Percentiles rank a stretch among this genome's conserved stretches.
These are phyloP conservation scores for Phylloporus arenicola DNA, from an alignment of 768 basidiomycete species.

Conservation along the genomic window DNA sequence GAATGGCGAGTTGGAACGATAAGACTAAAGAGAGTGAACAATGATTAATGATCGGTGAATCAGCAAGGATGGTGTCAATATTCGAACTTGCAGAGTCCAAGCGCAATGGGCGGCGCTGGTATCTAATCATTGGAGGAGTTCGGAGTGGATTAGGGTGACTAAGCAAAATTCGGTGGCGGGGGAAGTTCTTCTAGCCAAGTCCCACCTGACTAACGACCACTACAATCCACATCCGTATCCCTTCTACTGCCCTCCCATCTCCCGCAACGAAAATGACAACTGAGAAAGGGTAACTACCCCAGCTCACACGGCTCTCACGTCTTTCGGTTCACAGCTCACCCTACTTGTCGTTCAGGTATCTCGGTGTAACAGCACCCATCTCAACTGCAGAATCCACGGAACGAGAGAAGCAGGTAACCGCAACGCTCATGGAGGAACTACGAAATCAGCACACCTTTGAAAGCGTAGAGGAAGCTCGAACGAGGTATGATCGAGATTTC, in stretches of 20 bases:
- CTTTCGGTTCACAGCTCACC: conserved; percentile 10
- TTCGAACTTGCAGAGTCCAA: too few relatives aligned
- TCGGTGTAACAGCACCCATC: conserved; percentile 85
- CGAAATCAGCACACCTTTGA: conserved; percentile 84
- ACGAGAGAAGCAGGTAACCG: conserved; percentile 77
- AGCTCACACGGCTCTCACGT: neutral
- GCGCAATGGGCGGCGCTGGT: too few relatives aligned
- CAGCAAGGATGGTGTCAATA: too few relatives aligned
- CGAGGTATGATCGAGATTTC: conserved; percentile 52
- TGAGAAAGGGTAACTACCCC: conserved; percentile 37
- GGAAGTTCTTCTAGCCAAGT: conserved; percentile 2
- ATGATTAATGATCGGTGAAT: too few relatives aligned
- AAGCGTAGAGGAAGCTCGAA: conserved; percentile 79
- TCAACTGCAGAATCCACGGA: conserved; percentile 67
- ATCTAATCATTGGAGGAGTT: neutral
- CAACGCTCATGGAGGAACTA: conserved; percentile 87
- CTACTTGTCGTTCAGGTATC: conserved; percentile 42
- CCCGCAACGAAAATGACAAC: conserved; percentile 33
- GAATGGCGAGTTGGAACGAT: too few relatives aligned
- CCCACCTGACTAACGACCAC: conserved; percentile 16
- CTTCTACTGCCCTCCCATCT: conserved; percentile 4
- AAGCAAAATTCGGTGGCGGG: conserved; percentile 19
- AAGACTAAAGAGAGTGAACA: too few relatives aligned
- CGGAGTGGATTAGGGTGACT: conserved; percentile 12
- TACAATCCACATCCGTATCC: conserved; percentile 9